Evolutionary conservation across 768 basidiomycete genomes (phyloP).

Genomic region (Phanerochaete carnosa): DNA sequence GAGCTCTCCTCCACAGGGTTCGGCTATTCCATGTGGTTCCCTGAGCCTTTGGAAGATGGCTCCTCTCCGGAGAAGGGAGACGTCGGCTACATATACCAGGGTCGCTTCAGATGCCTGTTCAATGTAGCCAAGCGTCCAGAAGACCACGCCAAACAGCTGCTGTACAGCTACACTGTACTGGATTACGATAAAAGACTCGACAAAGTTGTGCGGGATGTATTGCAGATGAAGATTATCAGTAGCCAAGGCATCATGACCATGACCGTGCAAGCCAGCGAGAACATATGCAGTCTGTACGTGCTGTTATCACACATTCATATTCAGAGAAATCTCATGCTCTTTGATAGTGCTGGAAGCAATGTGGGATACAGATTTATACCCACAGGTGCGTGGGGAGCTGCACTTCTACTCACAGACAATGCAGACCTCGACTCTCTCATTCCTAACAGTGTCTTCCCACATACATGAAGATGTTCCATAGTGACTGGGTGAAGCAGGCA

Average conservation of each 20-base stretch:
- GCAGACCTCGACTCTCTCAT: neutral
- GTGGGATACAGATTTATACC: neutral
- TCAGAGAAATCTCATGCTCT: neutral
- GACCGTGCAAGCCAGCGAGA: neutral
- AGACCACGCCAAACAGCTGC: neutral
- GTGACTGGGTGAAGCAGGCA: neutral
- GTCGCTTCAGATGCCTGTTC: neutral
- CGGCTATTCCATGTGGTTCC: neutral
- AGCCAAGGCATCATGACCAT: neutral
- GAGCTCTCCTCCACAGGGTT: neutral
- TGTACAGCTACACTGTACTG: neutral
- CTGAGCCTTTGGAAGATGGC: neutral
- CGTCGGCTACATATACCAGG: neutral
- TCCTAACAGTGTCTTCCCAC: neutral
- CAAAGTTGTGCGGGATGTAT: neutral
- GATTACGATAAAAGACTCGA: neutral
- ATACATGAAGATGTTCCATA: conserved; percentile 7
- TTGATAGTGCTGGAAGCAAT: neutral
- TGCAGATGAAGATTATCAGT: neutral
- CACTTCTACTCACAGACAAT: neutral
- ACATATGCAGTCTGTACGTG: neutral
- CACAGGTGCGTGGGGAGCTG: neutral
- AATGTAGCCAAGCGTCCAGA: neutral
- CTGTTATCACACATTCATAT: neutral
- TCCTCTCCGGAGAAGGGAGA: neutral